Percentiles rank a stretch among this genome's conserved stretches.
Conservation (phyloP, 495 filamentous ascomycete genomes). For the Neurospora sp. region DNA sequence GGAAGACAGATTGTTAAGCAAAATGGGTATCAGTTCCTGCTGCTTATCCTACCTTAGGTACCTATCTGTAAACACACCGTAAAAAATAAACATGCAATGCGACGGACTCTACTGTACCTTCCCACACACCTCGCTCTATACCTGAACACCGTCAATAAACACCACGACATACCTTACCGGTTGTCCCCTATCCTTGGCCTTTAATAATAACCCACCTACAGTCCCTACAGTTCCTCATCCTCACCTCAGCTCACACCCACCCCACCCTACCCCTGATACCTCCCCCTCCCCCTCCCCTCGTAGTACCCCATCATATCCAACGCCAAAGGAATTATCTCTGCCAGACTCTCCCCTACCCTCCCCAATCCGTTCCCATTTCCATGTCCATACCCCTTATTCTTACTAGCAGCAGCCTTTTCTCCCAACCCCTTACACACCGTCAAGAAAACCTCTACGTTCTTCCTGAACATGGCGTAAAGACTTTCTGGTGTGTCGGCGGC, state of each 20-base stretch:
- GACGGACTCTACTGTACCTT: no score
- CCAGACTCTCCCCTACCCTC: conserved; percentile 30
- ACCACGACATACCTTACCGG: no score
- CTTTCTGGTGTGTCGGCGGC: conserved; percentile 33
- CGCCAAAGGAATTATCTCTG: conserved; percentile 43
- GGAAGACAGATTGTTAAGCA: no score
- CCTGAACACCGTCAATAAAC: no score
- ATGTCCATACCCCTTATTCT: conserved; percentile 22
- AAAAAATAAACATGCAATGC: no score
- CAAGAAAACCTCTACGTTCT: conserved; percentile 59
- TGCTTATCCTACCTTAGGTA: no score
- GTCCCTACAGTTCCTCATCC: not conserved
- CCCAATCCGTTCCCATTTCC: conserved; percentile 10
- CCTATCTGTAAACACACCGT: no score
- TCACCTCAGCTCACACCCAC: not conserved
- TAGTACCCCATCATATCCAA: conserved; percentile 57
- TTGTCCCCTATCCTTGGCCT: no score
- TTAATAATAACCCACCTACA: not conserved
- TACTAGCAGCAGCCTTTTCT: conserved; percentile 48
- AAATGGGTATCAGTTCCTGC: no score
- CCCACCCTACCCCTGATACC: not conserved
- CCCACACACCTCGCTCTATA: no score
- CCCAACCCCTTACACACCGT: conserved; percentile 49
- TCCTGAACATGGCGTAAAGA: conserved; percentile 53
- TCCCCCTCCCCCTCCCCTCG: conserved; percentile 7